Evolutionary conservation across 2,329 filamentous ascomycete genomes (phyloP).

Genomic region (Tricladium varicosporioides): DNA sequence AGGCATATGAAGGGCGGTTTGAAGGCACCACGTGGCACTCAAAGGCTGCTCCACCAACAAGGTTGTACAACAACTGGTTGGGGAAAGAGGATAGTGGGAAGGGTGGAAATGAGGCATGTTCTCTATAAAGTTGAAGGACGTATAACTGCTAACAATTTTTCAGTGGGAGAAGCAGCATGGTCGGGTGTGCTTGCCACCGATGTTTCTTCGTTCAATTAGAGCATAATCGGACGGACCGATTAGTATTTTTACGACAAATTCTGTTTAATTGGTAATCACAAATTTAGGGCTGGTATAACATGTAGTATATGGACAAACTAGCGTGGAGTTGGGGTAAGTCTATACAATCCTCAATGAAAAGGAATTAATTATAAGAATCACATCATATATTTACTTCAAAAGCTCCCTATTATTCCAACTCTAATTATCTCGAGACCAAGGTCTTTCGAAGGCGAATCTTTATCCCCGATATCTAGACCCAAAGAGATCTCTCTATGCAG

Average conservation of each 20-base stretch:
- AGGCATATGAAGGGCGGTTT: constrained; percentile 57
- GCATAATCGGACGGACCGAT: background rate
- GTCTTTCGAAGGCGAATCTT: no score
- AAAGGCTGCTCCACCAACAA: constrained; percentile 54
- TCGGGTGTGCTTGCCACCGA: constrained; percentile 1
- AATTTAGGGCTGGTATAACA: no score
- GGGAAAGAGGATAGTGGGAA: constrained; percentile 55
- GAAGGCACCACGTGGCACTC: constrained; percentile 62
- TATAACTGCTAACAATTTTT: background rate
- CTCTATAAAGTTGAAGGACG: background rate
- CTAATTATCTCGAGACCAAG: no score
- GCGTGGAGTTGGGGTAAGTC: no score
- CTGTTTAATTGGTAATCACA: no score
- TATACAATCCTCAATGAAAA: no score
- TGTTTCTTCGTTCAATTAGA: background rate
- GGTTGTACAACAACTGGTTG: constrained; percentile 63
- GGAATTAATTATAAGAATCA: no score
- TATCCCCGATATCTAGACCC: background rate
- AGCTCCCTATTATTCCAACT: no score
- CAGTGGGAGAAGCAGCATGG: constrained; percentile 4
- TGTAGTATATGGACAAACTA: no score
- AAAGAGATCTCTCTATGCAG: background rate
- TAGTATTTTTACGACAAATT: background rate
- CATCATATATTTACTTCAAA: no score
- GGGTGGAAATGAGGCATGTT: constrained; percentile 43